These are phyloP conservation scores for Eucalyptus coolabah DNA, from an alignment of 345 rosid species.

Conservation along the genomic window DNA sequence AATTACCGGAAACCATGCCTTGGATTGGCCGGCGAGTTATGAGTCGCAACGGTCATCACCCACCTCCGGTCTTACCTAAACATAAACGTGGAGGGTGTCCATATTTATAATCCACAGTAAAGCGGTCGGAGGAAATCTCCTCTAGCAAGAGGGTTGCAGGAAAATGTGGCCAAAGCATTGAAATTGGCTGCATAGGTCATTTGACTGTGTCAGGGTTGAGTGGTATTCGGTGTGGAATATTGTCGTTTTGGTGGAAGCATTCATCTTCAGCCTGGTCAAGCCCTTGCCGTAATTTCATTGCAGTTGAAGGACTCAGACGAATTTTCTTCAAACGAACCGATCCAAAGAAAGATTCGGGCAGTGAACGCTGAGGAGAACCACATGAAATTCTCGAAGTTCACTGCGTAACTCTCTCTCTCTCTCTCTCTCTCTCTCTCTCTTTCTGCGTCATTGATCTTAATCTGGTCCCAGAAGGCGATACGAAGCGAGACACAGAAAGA, in stretches of 20 bases:
- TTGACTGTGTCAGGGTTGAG: neutral
- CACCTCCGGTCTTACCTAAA: neutral
- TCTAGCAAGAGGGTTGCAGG: neutral
- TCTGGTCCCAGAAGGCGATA: neutral
- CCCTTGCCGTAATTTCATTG: neutral
- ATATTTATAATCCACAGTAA: neutral
- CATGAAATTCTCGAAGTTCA: neutral
- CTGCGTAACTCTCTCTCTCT: neutral
- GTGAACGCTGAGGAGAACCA: neutral
- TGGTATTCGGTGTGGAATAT: neutral
- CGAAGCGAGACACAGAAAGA: neutral
- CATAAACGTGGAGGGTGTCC: neutral
- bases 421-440: neutral
- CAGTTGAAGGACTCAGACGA: neutral
- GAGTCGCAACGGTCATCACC: neutral
- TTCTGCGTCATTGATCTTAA: neutral
- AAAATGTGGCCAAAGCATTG: neutral
- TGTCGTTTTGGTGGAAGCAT: neutral
- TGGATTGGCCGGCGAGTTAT: neutral
- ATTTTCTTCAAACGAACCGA: neutral
- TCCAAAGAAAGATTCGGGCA: neutral
- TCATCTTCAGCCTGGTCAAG: neutral
- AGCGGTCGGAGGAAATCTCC: neutral
- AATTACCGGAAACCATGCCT: neutral
- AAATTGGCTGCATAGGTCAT: neutral